phyloP scores from a whole-genome alignment of 495 filamentous ascomycete species.

The Apiosordaria backusii region DNA sequence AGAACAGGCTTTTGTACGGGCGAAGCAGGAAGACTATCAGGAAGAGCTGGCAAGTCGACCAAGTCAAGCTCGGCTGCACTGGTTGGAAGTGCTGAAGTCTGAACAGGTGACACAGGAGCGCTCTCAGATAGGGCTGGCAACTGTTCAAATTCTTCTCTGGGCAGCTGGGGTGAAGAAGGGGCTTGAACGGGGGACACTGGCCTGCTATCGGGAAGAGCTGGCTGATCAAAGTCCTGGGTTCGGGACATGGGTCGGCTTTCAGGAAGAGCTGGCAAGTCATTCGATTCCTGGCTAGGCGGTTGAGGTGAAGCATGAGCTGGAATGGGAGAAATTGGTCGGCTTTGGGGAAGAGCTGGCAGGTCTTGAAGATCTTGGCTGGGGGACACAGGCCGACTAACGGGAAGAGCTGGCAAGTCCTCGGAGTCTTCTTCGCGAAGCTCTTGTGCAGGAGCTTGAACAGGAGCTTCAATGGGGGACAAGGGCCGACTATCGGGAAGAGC shows the following conservation, averaged over 20 bases:
- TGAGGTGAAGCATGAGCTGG: neutral
- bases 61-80: neutral
- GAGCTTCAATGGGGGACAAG: neutral
- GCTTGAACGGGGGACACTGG: neutral
- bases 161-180: neutral
- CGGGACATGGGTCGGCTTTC: neutral
- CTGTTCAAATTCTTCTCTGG: neutral
- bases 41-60: constrained; percentile 13
- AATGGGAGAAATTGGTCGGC: neutral
- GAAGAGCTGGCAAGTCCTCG: neutral
- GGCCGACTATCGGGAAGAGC: constrained; percentile 1
- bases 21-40: constrained; percentile 17
- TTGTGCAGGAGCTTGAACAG: neutral
- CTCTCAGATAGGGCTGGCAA: neutral
- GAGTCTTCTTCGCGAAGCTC: neutral
- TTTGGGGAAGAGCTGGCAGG: constrained; percentile 9
- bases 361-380: neutral
- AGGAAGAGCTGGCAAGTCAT: neutral
- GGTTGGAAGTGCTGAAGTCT: neutral
- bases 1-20: constrained; percentile 2
- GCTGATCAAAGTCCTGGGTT: neutral
- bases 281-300: neutral
- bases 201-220: neutral
- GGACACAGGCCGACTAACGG: neutral
- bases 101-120: neutral